Evolutionary conservation across 1,284 basidiomycete species (phyloP).

Genomic region (Microbotryum violaceum): DNA sequence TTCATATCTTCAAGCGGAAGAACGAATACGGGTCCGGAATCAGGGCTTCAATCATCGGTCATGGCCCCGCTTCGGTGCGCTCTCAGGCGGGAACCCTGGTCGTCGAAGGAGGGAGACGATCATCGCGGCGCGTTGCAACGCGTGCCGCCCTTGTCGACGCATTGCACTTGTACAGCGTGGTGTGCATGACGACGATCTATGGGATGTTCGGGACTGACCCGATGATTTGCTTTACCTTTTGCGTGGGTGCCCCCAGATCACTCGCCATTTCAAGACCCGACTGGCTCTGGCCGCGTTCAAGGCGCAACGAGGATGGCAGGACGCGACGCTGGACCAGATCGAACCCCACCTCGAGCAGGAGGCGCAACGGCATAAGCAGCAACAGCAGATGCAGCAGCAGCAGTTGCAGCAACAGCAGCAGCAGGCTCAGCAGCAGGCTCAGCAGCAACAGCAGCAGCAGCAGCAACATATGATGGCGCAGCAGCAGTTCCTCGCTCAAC

Average conservation of each 20-base stretch:
- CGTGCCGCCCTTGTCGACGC: neutral
- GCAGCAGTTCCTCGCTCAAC: neutral
- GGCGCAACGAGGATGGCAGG: conserved; percentile 29
- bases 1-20: neutral
- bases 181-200: neutral
- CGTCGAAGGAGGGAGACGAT: too few relatives aligned
- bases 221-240: neutral
- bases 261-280: conserved; percentile 29
- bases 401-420: neutral
- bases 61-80: neutral
- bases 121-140: neutral
- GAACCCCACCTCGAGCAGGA: conserved; percentile 29
- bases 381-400: neutral
- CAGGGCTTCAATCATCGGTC: too few relatives aligned
- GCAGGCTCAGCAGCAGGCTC: neutral
- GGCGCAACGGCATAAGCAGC: conserved; percentile 8
- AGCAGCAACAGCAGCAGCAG: conserved; percentile 6
- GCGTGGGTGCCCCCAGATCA: conserved; percentile 21
- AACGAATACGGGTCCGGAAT: neutral
- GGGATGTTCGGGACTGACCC: neutral
- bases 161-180: neutral
- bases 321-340: conserved; percentile 28
- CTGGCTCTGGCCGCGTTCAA: conserved; percentile 35
- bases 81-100: too few relatives aligned
- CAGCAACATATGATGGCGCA: conserved; percentile 11